Base-by-base conservation (phyloP, 78 protist genomes). In the Mastigamoeba balamuthi region DNA sequence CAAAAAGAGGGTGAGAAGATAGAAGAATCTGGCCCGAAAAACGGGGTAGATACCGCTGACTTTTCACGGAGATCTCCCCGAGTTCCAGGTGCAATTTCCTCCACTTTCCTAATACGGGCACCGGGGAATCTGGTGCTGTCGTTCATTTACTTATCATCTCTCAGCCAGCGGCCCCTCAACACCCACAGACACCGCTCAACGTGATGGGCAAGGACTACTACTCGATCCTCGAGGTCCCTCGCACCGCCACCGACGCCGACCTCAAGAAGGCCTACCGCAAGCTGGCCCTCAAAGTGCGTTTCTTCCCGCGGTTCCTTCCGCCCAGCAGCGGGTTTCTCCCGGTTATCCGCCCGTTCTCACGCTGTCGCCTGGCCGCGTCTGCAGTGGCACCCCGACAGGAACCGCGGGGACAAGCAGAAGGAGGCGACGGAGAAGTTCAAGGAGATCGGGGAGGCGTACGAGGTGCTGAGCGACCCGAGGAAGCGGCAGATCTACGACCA, bases 251-350 rank as follows among this genome's bases (percentile, higher is more conserved):
- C 28, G 85, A 81, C 23, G 28, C 27, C 27, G 89, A 85, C 38
- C 84, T 89, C 67, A 85, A 86, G 65, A 85, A 86, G 43, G 87
- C 87, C 0, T 89, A 78, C 64, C 70, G 80, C 58, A 85, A 82
- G 84, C 48, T 85, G 41, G 90, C 93, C 38, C 80, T 79, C 74
- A 17, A 52, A 5, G 77, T 81, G 88, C 93, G 87, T 84, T 93
- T 92, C 29, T 40, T 67, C 53, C 23, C 6, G 17, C 2, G 29
- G 76, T 5, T 10, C 0, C 1, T 0, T 27, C 38, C n/a, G n/a
- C n/a, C n/a, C n/a, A n/a, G n/a, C n/a, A n/a, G n/a, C n/a, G n/a
- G n/a, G n/a, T n/a, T n/a, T n/a, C n/a, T n/a, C n/a, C n/a, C n/a
- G n/a, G n/a, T n/a, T n/a, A n/a, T n/a, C 17, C 58, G 0, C 43